Percentiles rank a stretch among this genome's conserved stretches.
Evolutionary conservation across 2,329 filamentous ascomycete species (phyloP).

Genomic region (Pleoardoris graminearum): DNA sequence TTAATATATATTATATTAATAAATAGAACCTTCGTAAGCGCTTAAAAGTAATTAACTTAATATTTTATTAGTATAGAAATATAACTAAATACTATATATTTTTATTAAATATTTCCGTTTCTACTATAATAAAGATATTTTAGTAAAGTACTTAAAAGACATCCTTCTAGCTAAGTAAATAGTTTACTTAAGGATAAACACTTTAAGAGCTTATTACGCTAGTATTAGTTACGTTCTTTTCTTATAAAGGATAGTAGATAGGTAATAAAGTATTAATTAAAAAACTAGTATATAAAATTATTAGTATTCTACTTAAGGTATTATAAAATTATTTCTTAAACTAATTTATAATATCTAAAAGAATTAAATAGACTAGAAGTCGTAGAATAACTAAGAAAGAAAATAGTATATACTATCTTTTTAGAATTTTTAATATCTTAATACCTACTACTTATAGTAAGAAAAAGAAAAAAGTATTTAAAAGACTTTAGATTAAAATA

Average conservation of each 20-base stretch:
- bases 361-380: slow-evolving; percentile 20
- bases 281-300: slow-evolving; percentile 19
- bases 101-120: slow-evolving; percentile 18
- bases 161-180: slow-evolving; percentile 18
- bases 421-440: slow-evolving; percentile 27
- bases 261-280: slow-evolving; percentile 16
- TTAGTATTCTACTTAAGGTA: slow-evolving; percentile 16
- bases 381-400: slow-evolving; percentile 28
- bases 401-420: slow-evolving; percentile 26
- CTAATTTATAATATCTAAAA: slow-evolving; percentile 21
- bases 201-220: slow-evolving; percentile 14
- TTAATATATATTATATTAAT: slow-evolving; percentile 28
- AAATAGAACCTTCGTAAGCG: slow-evolving; percentile 18
- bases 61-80: slow-evolving; percentile 19
- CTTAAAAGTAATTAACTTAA: slow-evolving; percentile 6
- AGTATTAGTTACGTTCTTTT: slow-evolving; percentile 17
- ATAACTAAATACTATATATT: slow-evolving; percentile 22
- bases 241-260: slow-evolving; percentile 9
- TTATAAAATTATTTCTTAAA: slow-evolving; percentile 19
- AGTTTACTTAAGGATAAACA: slow-evolving; percentile 19
- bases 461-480: neutral
- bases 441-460: neutral
- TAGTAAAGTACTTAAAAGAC: slow-evolving; percentile 14
- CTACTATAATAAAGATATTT: neutral
- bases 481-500: slow-evolving; percentile 3